A percentile compares a stretch with the other conserved stretches of the same genome.
Evolutionary conservation across 306 rosid genomes (phyloP).

Genomic region (Oemleria cerasiformis): DNA sequence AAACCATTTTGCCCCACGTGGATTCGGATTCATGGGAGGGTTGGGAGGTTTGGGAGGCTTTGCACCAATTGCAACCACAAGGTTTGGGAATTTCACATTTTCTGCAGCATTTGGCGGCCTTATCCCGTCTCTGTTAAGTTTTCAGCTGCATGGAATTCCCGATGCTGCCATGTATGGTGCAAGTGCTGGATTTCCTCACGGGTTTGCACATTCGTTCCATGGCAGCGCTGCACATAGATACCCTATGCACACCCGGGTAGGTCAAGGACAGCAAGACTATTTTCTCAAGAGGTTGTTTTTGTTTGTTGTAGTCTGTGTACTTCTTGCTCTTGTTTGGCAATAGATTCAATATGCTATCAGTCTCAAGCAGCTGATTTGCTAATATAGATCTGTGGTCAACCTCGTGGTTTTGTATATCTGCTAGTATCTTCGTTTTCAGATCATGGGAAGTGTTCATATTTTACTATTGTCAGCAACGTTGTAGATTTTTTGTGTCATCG

Average conservation of each 20-base stretch:
- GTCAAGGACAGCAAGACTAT: slow-evolving; percentile 68
- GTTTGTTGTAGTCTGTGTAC: slow-evolving; percentile 47
- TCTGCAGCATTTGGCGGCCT: slow-evolving; percentile 82
- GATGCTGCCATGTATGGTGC: slow-evolving; percentile 58
- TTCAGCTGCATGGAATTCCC: slow-evolving; percentile 66
- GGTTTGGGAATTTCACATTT: slow-evolving; percentile 78
- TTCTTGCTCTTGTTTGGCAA: slow-evolving; percentile 69
- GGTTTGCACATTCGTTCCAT: slow-evolving; percentile 57
- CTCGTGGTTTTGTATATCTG: slow-evolving; percentile 29
- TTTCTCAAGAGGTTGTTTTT: slow-evolving; percentile 60
- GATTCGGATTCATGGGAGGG: slow-evolving; percentile 72
- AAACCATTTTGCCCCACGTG: slow-evolving; percentile 55
- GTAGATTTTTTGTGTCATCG: slow-evolving; percentile 12
- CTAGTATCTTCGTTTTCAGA: slow-evolving; percentile 17
- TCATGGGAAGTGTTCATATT: slow-evolving; percentile 35
- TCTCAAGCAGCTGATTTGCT: slow-evolving; percentile 18
- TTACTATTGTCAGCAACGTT: slow-evolving; percentile 16
- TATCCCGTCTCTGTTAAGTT: slow-evolving; percentile 63
- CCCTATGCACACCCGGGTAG: slow-evolving; percentile 32
- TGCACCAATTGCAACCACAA: slow-evolving; percentile 62
- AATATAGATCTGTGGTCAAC: slow-evolving; percentile 11
- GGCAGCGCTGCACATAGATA: slow-evolving; percentile 54
- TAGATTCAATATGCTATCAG: slow-evolving; percentile 26
- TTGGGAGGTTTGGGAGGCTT: slow-evolving; percentile 57
- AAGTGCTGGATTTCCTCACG: slow-evolving; percentile 52